Evolutionary conservation across 208 protist species (phyloP).

Genomic region (Vickermania ingenoplastis): DNA sequence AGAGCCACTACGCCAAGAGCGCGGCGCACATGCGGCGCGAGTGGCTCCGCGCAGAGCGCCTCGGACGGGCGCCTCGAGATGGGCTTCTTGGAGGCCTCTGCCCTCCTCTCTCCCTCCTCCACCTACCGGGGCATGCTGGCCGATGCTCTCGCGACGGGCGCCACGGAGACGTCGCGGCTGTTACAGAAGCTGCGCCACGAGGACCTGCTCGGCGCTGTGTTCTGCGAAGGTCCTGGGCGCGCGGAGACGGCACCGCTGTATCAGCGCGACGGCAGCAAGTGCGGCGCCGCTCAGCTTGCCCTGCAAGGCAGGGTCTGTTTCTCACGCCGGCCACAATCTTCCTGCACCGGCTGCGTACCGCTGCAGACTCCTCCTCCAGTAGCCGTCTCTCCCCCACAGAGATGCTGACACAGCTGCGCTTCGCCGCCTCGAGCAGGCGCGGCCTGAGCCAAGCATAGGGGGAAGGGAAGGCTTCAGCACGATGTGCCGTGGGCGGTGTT

Average conservation of each 20-base stretch:
- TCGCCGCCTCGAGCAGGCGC: too few species aligned
- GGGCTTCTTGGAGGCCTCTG: not conserved
- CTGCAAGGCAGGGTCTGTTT: not conserved
- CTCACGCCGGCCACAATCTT: too few species aligned
- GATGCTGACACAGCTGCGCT: too few species aligned
- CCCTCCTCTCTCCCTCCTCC: not conserved
- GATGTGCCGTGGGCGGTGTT: too few species aligned
- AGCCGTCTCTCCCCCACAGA: too few species aligned
- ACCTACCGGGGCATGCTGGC: not conserved
- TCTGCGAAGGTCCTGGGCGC: not conserved
- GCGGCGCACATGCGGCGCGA: constrained; percentile 35
- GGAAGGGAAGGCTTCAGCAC: too few species aligned
- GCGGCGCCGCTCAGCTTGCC: not conserved
- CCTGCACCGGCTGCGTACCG: too few species aligned
- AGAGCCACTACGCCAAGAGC: constrained; percentile 39
- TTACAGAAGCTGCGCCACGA: not conserved
- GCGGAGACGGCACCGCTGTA: not conserved
- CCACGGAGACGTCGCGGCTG: not conserved
- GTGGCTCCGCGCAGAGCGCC: not conserved
- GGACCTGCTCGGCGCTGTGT: constrained; percentile 1
- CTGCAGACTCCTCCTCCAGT: too few species aligned
- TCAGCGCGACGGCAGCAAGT: not conserved
- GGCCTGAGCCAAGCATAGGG: too few species aligned
- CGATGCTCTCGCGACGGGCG: not conserved
- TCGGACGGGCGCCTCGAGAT: not conserved